A percentile compares a stretch with the other conserved stretches of the same genome.
Conservation (phyloP, 139 green algal genomes). For the Zygnema circumcarinatum region DNA sequence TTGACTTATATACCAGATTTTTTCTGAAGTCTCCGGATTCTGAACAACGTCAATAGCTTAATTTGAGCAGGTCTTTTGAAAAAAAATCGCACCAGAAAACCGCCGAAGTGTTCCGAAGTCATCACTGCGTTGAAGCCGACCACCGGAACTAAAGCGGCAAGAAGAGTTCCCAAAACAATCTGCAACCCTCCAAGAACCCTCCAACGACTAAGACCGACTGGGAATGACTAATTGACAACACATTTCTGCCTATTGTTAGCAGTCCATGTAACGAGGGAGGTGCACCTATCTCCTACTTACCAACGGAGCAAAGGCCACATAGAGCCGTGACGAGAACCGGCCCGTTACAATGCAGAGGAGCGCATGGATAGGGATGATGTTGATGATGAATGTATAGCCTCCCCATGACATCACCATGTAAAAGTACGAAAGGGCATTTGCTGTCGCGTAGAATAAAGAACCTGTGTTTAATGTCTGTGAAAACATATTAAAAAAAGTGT, state of each 20-base stretch:
- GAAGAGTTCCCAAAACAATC: constrained; percentile 60
- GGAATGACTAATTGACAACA: constrained; percentile 1
- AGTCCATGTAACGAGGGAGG: too few species aligned
- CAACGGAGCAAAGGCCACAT: constrained; percentile 57
- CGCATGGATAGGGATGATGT: constrained; percentile 95
- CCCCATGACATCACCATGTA: constrained; percentile 85
- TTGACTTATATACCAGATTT: too few species aligned
- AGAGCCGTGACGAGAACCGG: constrained; percentile 59
- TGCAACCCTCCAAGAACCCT: not conserved
- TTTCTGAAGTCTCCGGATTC: too few species aligned
- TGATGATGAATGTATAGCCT: constrained; percentile 98
- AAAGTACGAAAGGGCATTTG: constrained; percentile 72
- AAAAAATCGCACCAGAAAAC: constrained; percentile 70
- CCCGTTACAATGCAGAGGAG: constrained; percentile 76
- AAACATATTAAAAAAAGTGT: constrained; percentile 26
- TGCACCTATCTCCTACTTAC: constrained; percentile 21
- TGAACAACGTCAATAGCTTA: too few species aligned
- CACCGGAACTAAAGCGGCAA: constrained; percentile 84
- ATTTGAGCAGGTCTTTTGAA: too few species aligned
- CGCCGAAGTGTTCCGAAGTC: constrained; percentile 94
- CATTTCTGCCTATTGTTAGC: constrained; percentile 5
- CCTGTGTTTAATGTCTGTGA: constrained; percentile 88
- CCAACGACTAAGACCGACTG: not conserved
- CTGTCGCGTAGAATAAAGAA: constrained; percentile 77
- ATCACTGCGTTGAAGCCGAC: constrained; percentile 96